Percentiles rank a stretch among this genome's conserved stretches.
phyloP scores from a whole-genome alignment of 331 rosid species.

The Arachis monticola region DNA sequence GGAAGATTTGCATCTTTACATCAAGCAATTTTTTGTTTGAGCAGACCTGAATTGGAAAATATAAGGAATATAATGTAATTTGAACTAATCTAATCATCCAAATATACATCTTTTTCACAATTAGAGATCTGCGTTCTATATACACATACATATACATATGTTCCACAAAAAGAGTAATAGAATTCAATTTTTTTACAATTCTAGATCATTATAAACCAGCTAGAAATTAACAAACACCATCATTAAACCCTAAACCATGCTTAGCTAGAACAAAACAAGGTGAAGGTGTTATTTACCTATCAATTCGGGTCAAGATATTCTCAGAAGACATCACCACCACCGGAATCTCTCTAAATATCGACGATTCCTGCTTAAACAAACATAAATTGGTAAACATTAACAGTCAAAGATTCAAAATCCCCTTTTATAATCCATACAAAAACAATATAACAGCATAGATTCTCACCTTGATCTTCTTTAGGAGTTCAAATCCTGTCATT shows the following conservation, averaged over 20 bases:
- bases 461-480: slow-evolving; percentile 86
- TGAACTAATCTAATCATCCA: not conserved
- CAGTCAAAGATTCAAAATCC: slow-evolving; percentile 21
- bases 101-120: not conserved
- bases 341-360: slow-evolving; percentile 80
- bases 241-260: not conserved
- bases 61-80: not conserved
- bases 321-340: slow-evolving; percentile 97
- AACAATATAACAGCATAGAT: not conserved
- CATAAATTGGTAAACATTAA: not conserved
- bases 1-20: slow-evolving; percentile 17
- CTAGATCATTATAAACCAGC: slow-evolving; percentile 10
- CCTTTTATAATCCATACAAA: not conserved
- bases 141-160: not conserved
- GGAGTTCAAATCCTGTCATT: slow-evolving; percentile 92
- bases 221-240: slow-evolving; percentile 5
- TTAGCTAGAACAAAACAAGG: not conserved
- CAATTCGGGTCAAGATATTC: slow-evolving; percentile 80
- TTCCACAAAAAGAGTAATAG: not conserved
- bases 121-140: not conserved
- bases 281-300: slow-evolving; percentile 53
- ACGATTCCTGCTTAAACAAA: slow-evolving; percentile 74
- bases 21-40: not conserved
- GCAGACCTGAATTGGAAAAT: not conserved
- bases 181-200: not conserved